Conservation (phyloP, 169 alveolate species). For the Cryptosporidium parvum region DNA sequence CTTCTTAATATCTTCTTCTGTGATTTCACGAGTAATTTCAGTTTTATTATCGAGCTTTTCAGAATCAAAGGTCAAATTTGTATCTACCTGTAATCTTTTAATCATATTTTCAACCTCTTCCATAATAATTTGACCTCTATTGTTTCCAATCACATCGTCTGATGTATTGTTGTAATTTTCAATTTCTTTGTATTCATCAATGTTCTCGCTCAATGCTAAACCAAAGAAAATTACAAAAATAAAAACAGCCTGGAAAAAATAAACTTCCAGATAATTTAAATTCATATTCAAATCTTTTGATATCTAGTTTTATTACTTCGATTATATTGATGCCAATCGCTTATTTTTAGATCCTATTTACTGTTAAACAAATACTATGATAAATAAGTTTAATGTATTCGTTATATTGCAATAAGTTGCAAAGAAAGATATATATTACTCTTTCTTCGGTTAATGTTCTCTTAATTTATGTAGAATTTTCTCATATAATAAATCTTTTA, state of each 20-base stretch:
- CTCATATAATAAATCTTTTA: background rate
- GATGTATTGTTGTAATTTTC: background rate
- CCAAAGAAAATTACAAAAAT: too few species aligned
- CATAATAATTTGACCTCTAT: slow-evolving; percentile 11
- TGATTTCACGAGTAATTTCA: background rate
- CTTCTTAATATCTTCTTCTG: background rate
- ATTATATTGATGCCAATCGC: too few species aligned
- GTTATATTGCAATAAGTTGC: background rate
- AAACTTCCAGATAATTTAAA: background rate
- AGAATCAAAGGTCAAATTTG: background rate
- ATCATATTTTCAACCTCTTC: slow-evolving; percentile 9
- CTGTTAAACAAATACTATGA: background rate
- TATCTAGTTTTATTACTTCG: background rate
- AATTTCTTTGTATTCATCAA: background rate
- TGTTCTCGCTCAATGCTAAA: background rate
- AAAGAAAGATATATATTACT: background rate
- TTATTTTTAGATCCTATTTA: background rate
- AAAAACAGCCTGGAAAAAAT: background rate
- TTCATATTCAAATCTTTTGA: background rate
- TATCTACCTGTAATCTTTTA: background rate
- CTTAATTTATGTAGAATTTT: too few species aligned
- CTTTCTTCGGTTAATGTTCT: background rate
- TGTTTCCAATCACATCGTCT: background rate
- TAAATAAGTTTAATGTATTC: too few species aligned
- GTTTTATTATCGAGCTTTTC: background rate